Base-by-base conservation (phyloP, 2,329 filamentous ascomycete genomes). In the Hypomyces perniciosus region DNA sequence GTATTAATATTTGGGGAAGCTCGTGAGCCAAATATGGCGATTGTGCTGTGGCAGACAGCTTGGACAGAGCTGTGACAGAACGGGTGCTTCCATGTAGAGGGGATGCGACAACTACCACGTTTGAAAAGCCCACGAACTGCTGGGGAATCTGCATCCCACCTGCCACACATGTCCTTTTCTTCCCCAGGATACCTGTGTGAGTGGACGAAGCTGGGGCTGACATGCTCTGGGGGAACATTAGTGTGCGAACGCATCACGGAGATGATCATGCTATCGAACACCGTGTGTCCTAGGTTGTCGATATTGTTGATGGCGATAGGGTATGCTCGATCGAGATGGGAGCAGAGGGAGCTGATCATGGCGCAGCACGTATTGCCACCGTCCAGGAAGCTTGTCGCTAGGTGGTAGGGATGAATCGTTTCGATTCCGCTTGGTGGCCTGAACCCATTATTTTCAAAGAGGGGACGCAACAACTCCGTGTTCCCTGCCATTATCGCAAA, bases 51-150 rank as follows among this genome's bases (percentile, higher is more conserved):
- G 29, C 44, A 46, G 28, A 38, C 33, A 7, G 44, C 44, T 37
- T 46, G 44, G 34, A 46, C 26, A n/a, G 44, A 30, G 8, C 44
- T 46, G 28, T 46, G 44, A 26, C 44, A 46, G 29, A 46, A 46
- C 2, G 12, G 33, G 34, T 46, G 44, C 6, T 46, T 46, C 33
- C 44, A 46, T 5, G 26, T 4, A 28, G 10, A 2, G 6, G 44
- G 33, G 12, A 46, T 34, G 9, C 44, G 20, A 8, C 4, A 46
- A 26, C 9, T 28, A 5, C 31, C 44, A 3, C 10, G 9, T 40
- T 48, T 34, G 13, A 48, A 33, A 13, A 41, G 45, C 12, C 26
- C 30, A 5, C 13, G 40, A 38, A 38, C 7, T n/a, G 30, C 26
- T 35, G 41, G 45, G 20, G 45, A 41, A 29, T 48, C 29, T 48